Base-by-base conservation (phyloP, 2,329 filamentous ascomycete species). In the Aureobasidium sp. region DNA sequence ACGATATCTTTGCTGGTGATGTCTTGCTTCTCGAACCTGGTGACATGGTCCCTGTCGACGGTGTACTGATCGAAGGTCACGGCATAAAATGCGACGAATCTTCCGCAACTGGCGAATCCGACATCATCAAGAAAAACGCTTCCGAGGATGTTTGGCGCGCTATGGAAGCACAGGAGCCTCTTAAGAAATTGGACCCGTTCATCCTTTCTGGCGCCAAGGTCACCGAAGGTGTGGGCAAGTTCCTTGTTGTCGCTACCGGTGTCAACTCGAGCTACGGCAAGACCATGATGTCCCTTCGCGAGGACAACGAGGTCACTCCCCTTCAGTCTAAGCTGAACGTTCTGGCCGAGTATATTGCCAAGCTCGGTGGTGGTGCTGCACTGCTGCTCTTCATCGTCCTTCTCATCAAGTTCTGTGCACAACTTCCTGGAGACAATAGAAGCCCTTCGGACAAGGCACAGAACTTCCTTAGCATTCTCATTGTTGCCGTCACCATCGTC, bases 201-300 rank as follows among this genome's bases (percentile, higher is more conserved):
- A 89, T 96, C 62, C 87, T 95, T 60, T 95, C 90, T 25, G 90
- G 87, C 40, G 84, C 84, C 2, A 89, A 88, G 60, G 82, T 91
- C 10, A 81, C 82, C 0, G 85, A 89, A 62, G 87, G 87, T 52
- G 77, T 88, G 6, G 87, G 88, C 8, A 82, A 79, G 3, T 90
- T 88, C 67, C 66, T 91, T 52, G 86, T 90, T 52, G 88, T 85
- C 1, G 80, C 86, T 4, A 82, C 84, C 16, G 87, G 87, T 58
- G 76, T 85, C 30, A 79, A 90, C 66, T 88, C 86, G 0, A 85
- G 80, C 27, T 83, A 87, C 62, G 87, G 87, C 53, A 86, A 87
- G 62, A 89, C 83, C 2, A 79, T 90, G 71, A 85, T 90, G 79
- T 86, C 86, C 32, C 71, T 91, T 10, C 81, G 85, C 57, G 85